Conservation (phyloP, 371 early-diverging fungal species). For the Mortierella sp. region DNA sequence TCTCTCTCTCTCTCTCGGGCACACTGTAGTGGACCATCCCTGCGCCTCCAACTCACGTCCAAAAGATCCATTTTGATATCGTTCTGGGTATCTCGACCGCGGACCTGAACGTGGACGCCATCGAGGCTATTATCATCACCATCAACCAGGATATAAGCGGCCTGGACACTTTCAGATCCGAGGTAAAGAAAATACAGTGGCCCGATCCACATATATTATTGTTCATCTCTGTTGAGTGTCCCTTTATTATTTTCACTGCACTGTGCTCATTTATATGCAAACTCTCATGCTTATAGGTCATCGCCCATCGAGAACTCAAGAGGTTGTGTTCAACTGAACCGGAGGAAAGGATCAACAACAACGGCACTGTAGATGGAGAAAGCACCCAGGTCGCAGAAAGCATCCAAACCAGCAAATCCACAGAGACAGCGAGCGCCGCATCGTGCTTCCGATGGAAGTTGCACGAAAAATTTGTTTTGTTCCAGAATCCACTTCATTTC, state of each 20-base stretch:
- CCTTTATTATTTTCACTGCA: background rate
- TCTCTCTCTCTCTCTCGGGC: too few relatives aligned
- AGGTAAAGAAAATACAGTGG: too few relatives aligned
- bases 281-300: background rate
- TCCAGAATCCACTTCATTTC: background rate
- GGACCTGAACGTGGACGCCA: background rate
- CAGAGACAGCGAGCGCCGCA: background rate
- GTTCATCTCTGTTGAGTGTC: background rate
- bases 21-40: slow-evolving; percentile 10
- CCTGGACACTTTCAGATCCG: background rate
- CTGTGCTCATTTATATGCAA: background rate
- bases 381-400: too few relatives aligned
- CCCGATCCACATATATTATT: background rate
- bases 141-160: background rate
- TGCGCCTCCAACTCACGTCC: background rate
- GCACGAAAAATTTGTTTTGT: background rate
- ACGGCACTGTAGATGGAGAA: too few relatives aligned
- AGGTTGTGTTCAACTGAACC: background rate
- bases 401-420: background rate
- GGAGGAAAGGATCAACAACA: background rate
- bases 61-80: slow-evolving; percentile 5
- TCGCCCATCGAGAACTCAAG: background rate
- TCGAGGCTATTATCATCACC: background rate
- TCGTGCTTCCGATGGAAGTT: slow-evolving; percentile 7
- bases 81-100: background rate